Base-by-base conservation (phyloP, 2,329 filamentous ascomycete genomes). In the Onygena corvina region DNA sequence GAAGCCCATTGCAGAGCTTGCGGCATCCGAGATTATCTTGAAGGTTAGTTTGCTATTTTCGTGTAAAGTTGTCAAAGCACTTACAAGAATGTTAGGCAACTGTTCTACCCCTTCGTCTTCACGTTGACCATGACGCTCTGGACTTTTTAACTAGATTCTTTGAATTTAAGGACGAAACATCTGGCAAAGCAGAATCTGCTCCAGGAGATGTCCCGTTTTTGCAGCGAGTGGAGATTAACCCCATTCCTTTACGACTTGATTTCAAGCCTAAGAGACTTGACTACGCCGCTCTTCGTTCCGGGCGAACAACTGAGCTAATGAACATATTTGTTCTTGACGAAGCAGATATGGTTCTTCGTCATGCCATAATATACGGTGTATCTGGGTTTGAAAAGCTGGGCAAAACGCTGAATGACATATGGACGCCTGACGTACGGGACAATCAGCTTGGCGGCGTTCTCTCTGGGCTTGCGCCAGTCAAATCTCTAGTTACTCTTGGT, bases 201-300 rank as follows among this genome's bases (percentile, higher is more conserved):
- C 75, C 80, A 1, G 80, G 80, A 40, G 88, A 93, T 49, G 70
- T 83, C 4, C 86, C 87, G 0, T 98, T 95, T 65, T 72, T 98
- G 1, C 90, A 96, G 62, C 79, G 92, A 48, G 83, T 87, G 1
- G 92, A 96, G 67, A 76, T 98, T 42, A 84, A 86, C 55, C 79
- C 85, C 3, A 78, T 98, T 20, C 81, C 81, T 1, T 76, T 98
- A 50, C 88, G 84, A 60, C 79, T 93, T 2, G 92, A 98, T 66
- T 98, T 98, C 70, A 98, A 98, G 64, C 92, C 92, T 6, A 96
- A 98, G 67, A 80, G 87, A n/a, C 86, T 98, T 14, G 90, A 98
- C 64, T 98, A 98, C 58, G 86, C 82, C 0, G 89, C 89, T 2
- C 76, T 98, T 2, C 81, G 89, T 21, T 95, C 92, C 1, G 92